phyloP scores from a whole-genome alignment of 768 basidiomycete species.

The Tylopilus intermedius region DNA sequence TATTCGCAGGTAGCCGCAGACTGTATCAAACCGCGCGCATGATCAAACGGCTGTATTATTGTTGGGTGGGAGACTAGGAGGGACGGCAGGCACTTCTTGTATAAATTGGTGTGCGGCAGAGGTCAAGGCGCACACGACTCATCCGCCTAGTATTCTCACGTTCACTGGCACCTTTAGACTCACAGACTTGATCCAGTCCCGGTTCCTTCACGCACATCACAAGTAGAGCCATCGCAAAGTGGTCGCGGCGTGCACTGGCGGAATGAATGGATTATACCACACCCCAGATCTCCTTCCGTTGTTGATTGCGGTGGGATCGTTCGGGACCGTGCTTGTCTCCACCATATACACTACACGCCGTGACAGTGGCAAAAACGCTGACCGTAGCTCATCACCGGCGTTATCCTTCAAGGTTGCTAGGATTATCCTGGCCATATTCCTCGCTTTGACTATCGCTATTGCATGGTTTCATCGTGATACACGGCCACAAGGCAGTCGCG shows the following conservation, averaged over 20 bases:
- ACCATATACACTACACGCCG: not conserved
- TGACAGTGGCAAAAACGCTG: not conserved
- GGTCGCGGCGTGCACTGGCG: not conserved
- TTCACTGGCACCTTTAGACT: too few relatives aligned
- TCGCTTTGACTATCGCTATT: too few relatives aligned
- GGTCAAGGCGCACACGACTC: too few relatives aligned
- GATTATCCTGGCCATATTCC: too few relatives aligned
- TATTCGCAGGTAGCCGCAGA: not conserved
- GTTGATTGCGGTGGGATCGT: not conserved
- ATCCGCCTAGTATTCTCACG: too few relatives aligned
- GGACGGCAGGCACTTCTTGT: not conserved
- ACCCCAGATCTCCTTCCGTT: not conserved
- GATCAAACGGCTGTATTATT: not conserved
- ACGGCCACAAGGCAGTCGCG: too few relatives aligned
- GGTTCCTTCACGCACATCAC: too few relatives aligned
- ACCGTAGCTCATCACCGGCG: too few relatives aligned
- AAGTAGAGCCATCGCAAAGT: not conserved
- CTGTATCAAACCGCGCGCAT: too few relatives aligned
- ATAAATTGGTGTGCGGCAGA: not conserved
- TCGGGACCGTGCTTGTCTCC: slow-evolving; percentile 1
- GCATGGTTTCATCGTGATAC: too few relatives aligned
- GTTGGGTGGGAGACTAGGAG: not conserved
- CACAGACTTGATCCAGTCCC: too few relatives aligned
- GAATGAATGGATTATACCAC: not conserved
- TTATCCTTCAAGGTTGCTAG: too few relatives aligned